Evolutionary conservation across 2,329 filamentous ascomycete species (phyloP), one percentile per base, ranked within the genome.

Genomic region (Tolypocladium amazonense): DNA sequence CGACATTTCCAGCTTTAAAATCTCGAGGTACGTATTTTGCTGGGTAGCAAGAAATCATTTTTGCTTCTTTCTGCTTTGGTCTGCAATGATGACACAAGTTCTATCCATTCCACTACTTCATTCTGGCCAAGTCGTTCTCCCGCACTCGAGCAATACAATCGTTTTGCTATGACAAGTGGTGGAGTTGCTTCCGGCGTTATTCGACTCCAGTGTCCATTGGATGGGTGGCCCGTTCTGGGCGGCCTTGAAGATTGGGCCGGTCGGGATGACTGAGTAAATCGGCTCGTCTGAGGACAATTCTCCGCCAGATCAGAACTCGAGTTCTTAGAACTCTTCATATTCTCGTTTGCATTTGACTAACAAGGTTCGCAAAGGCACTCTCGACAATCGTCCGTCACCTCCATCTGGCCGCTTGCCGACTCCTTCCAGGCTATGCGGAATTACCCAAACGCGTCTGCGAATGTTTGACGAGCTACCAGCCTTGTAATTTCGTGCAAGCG

Each of bases 101-200:
- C 65, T 86, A 88, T 88, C 86, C 86, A 88, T 88, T 88, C 86
- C 82, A 87, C 84, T 81, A 88, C 79, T 73, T 80, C 81, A 79
- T 81, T 74, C 76, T 76, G 72, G 78, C 86, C 87, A 79, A 88
- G 85, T 83, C 82, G 85, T 83, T 77, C 88, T 90, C 81, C 83
- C 87, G 73, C 84, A 89, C 87, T 83, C 72, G 77, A 90, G 84
- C 63, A 59, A 62, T 62, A 65, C 60, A 50, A 62, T 37, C 57
- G 65, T 63, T 62, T 30, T 59, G 80, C 77, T 75, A 90, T 79
- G 87, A 90, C 75, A 71, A 81, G 88, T 89, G 87, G 88, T 90
- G 87, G 84, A 89, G 88, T 88, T 84, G 71, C 77, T 71, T 70
- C 62, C 65, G 72, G 73, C 72, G 76, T 85, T n/a, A 86, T 85